Base-by-base conservation (phyloP, 1,139 yeast species). In the Yamadazyma pseudoaaseri region DNA sequence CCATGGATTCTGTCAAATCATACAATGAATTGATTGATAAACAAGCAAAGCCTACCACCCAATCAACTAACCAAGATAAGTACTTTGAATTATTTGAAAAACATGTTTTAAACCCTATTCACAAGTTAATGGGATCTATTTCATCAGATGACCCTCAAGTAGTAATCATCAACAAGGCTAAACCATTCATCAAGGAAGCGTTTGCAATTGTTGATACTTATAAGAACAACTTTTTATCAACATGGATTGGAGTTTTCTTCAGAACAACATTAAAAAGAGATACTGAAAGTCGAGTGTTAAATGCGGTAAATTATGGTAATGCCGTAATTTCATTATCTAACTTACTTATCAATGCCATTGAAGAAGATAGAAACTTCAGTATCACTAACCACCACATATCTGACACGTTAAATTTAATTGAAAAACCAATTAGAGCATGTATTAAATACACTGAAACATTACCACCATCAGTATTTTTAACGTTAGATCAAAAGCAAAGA, bases 321-420 rank as follows among this genome's bases (percentile, higher is more conserved):
- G 76, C 86, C 0, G 74, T 81, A n/a, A 71, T 81, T 29, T 68
- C 85, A 1, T 54, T 81, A 9, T 60, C 86, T 3, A 69, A 80
- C 35, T 61, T 81, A 37, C 61, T 80, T 22, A 64, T 75, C n/a
- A 77, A 72, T 46, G 78, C 89, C 0, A 65, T 76, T 18, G 78
- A 74, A 38, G 87, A 82, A 51, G 89, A 81, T 44, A 76, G 75
- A 36, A 70, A 62, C 34, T 71, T 75, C 24, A 62, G 72, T 6
- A 73, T 81, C 2, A 69, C 73, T 10, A 70, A 72, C 14, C 65
- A 73, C 14, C 65, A 66, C 20, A 69, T 83, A 14, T 70, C 83
- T 7, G 83, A 79, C 32, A 71, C 76, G 2, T 56, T 83, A 37
- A 78, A 77, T 28, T 55, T 76, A 11, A 58, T 82, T 32, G 87